These are phyloP conservation scores for Thelephora ganbajun DNA, from an alignment of 768 basidiomycete species.

Conservation along the genomic window DNA sequence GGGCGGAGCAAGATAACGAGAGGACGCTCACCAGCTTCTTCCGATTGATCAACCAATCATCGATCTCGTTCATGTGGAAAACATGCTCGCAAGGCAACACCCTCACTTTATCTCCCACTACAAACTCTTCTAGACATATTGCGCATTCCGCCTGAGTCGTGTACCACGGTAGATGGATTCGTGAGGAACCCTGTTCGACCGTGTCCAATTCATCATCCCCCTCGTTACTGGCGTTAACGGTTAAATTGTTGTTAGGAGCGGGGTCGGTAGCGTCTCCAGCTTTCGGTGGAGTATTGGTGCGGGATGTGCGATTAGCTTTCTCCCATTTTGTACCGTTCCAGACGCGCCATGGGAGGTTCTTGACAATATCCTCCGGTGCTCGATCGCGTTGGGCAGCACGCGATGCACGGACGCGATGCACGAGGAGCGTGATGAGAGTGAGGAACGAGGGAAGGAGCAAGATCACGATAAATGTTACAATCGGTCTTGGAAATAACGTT, in stretches of 20 bases:
- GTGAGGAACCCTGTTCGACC: not conserved
- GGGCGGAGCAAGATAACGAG: not conserved
- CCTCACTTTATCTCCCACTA: conserved; percentile 77
- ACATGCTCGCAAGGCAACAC: conserved; percentile 91
- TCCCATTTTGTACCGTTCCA: conserved; percentile 78
- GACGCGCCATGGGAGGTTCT: conserved; percentile 65
- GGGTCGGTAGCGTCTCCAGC: conserved; percentile 27
- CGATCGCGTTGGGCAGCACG: conserved; percentile 75
- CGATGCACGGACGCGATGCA: conserved; percentile 77
- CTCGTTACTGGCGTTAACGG: conserved; percentile 7
- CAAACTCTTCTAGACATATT: conserved; percentile 83
- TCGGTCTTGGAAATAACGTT: conserved; percentile 35
- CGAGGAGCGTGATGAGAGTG: conserved; percentile 77
- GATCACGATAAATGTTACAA: conserved; percentile 77
- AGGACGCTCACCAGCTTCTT: conserved; percentile 69
- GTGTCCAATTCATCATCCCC: conserved; percentile 5
- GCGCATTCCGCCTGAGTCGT: conserved; percentile 79
- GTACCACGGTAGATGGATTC: conserved; percentile 36
- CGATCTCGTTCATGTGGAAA: conserved; percentile 86
- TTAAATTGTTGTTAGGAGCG: not conserved
- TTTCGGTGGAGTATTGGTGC: too few relatives aligned
- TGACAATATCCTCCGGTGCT: conserved; percentile 70
- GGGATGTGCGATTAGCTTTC: conserved; percentile 21
- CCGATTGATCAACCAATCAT: conserved; percentile 83
- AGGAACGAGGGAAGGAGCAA: conserved; percentile 82